Evolutionary conservation across 228 moss, liverwort and hornwort genomes (phyloP), one percentile per base, ranked within the genome.

Genomic region (Sphagnum fallax): DNA sequence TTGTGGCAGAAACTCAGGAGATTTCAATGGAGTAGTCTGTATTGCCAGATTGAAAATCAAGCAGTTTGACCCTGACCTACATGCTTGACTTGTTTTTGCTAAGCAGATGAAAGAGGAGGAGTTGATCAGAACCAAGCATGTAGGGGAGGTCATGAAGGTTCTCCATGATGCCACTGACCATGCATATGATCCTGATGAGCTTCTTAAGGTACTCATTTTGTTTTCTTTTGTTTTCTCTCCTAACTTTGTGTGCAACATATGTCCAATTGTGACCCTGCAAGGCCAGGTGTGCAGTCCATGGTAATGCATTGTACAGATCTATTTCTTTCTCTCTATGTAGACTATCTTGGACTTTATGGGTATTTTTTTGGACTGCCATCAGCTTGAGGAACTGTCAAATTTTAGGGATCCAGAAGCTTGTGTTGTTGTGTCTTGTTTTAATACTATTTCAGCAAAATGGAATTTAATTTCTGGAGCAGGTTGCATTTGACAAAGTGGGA

Each of bases 401-500:
- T 32, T 32, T 32, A 2, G 32, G 32, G 32, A 32, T 32, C 32
- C 32, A 32, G 3, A 32, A 32, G 1, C 32, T 32, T 32, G 32
- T 2, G 2, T 32, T 32, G 32, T 32, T 3, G 32, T 32, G 32
- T 32, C 32, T 32, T 32, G 32, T 2, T 2, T 2, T 32, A 32
- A 32, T 32, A 32, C 32, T 32, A 32, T 32, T 32, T 32, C 2
- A 32, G 32, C 32, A 32, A 32, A 32, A 32, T 32, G 32, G 32
- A 32, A 32, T 32, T 32, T 32, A 32, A 32, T 32, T 32, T 32
- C 2, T 3, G 76, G 76, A 6, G 67, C 89, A 96, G 92, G 86
- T 91, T 74, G 93, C 96, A 60, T 93, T 93, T 67, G 90, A 97
- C 61, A 93, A 91, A 73, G 75, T 97, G 6, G 96, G 96, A 75